These are phyloP conservation scores for Solioccasus polychromus DNA, from an alignment of 768 basidiomycete species.

Conservation along the genomic window DNA sequence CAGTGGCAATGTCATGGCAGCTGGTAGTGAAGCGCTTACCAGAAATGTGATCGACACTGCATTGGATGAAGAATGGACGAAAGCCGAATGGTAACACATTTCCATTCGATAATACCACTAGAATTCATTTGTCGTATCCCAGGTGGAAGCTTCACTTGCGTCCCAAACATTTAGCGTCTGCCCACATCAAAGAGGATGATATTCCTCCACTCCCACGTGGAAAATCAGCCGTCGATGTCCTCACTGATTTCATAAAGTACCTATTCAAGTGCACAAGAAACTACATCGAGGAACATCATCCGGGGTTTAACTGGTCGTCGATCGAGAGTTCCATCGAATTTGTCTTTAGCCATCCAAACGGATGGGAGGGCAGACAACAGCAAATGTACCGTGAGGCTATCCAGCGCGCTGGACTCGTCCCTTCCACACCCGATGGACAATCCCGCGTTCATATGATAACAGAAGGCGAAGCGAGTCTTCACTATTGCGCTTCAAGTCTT, in stretches of 20 bases:
- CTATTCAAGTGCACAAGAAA: slow-evolving; percentile 13
- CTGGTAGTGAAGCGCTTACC: slow-evolving; percentile 38
- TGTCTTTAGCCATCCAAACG: slow-evolving; percentile 27
- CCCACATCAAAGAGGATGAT: slow-evolving; percentile 19
- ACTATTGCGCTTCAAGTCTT: slow-evolving; percentile 41
- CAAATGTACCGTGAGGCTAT: slow-evolving; percentile 21
- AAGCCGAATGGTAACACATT: slow-evolving; percentile 16
- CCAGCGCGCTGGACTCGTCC: slow-evolving; percentile 17
- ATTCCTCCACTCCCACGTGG: slow-evolving; percentile 29
- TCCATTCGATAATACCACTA: too few relatives aligned
- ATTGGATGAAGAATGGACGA: slow-evolving; percentile 25
- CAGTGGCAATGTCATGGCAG: slow-evolving; percentile 33
- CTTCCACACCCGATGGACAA: slow-evolving; percentile 8
- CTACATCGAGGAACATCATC: slow-evolving; percentile 18
- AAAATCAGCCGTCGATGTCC: slow-evolving; percentile 16
- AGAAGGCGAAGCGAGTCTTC: slow-evolving; percentile 23
- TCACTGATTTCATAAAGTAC: slow-evolving; percentile 23
- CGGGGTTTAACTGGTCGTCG: slow-evolving; percentile 14
- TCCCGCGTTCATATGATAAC: slow-evolving; percentile 20
- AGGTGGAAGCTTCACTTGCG: slow-evolving; percentile 29
- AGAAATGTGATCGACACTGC: slow-evolving; percentile 33
- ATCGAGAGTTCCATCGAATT: slow-evolving; percentile 14
- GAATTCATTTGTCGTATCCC: background rate
- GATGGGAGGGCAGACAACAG: slow-evolving; percentile 27
- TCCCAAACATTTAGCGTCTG: slow-evolving; percentile 12